phyloP scores from a whole-genome alignment of 176 grass and related monocot species.

The Tillandsia leiboldiana region DNA sequence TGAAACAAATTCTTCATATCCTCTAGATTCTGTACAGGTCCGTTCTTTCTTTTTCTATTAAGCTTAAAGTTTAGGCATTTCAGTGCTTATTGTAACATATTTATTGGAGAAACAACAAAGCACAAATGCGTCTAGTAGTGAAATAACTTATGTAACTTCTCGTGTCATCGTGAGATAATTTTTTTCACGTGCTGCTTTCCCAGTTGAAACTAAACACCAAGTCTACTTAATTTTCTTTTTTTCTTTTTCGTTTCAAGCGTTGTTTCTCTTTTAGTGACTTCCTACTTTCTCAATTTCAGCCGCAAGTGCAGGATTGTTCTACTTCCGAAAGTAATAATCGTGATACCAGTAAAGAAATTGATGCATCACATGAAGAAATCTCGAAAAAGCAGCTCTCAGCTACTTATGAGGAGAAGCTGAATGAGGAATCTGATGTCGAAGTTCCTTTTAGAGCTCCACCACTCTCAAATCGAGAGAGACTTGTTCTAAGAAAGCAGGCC shows the following conservation, averaged over 20 bases:
- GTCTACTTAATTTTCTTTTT: not conserved
- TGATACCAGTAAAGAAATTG: slow-evolving; percentile 6
- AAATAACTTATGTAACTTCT: slow-evolving; percentile 28
- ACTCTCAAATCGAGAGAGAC: slow-evolving; percentile 87
- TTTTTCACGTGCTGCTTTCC: not conserved
- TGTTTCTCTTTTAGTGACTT: slow-evolving; percentile 6
- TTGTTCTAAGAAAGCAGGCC: slow-evolving; percentile 83
- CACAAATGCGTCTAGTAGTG: slow-evolving; percentile 12
- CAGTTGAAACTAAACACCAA: not conserved
- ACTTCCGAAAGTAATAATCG: slow-evolving; percentile 13
- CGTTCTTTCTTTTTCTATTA: not conserved
- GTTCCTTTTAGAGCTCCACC: slow-evolving; percentile 36
- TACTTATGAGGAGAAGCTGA: slow-evolving; percentile 9
- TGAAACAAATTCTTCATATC: slow-evolving; percentile 17
- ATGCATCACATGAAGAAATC: slow-evolving; percentile 16
- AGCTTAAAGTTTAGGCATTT: slow-evolving; percentile 12
- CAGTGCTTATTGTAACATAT: not conserved
- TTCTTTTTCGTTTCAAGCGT: not conserved
- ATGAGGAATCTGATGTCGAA: slow-evolving; percentile 20
- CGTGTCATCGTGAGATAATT: slow-evolving; percentile 6
- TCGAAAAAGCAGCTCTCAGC: not conserved
- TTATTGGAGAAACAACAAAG: slow-evolving; percentile 1
- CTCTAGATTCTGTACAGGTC: slow-evolving; percentile 27
- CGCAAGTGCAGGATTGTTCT: slow-evolving; percentile 22
- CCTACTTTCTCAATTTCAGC: slow-evolving; percentile 32